These are phyloP conservation scores for Mediolabrus comicus DNA, from an alignment of 108 stramenopile species.

Conservation along the genomic window DNA sequence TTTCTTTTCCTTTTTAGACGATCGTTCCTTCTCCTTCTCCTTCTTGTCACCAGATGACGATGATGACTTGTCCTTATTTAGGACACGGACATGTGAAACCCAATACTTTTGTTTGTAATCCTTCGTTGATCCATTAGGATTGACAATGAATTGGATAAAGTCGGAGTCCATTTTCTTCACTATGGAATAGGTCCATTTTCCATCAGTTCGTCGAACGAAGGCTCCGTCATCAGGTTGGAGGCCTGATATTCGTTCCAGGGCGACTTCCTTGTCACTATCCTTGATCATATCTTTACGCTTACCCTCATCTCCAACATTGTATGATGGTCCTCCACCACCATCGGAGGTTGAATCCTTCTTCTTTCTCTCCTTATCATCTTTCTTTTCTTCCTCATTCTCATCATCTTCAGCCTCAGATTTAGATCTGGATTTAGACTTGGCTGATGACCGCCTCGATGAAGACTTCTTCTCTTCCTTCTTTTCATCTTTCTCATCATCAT, in stretches of 20 bases:
- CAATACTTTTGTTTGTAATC: conserved; percentile 28
- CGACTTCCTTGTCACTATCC: conserved; percentile 19
- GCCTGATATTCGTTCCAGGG: conserved; percentile 7
- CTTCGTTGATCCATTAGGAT: conserved; percentile 36
- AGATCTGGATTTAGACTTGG: not conserved
- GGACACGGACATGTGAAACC: conserved; percentile 25
- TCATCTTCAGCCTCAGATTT: not conserved
- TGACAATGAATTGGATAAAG: conserved; percentile 36
- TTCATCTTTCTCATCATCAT: not conserved
- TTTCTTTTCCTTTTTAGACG: not conserved
- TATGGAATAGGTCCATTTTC: conserved; percentile 40
- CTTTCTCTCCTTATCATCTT: not conserved
- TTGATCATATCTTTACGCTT: conserved; percentile 21
- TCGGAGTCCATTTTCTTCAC: conserved; percentile 19
- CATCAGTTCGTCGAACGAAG: conserved; percentile 40
- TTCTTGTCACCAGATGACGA: too few species aligned
- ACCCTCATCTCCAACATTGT: conserved; percentile 22
- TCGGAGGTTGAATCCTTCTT: not conserved
- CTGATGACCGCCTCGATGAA: not conserved
- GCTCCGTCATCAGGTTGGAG: conserved; percentile 32
- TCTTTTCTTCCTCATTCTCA: not conserved
- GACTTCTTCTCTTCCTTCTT: not conserved
- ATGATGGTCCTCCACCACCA: not conserved
- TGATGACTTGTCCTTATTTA: too few species aligned
- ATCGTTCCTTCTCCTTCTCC: not conserved